phyloP scores from a whole-genome alignment of 345 rosid genomes.

The Rhodamnia rubescens region DNA sequence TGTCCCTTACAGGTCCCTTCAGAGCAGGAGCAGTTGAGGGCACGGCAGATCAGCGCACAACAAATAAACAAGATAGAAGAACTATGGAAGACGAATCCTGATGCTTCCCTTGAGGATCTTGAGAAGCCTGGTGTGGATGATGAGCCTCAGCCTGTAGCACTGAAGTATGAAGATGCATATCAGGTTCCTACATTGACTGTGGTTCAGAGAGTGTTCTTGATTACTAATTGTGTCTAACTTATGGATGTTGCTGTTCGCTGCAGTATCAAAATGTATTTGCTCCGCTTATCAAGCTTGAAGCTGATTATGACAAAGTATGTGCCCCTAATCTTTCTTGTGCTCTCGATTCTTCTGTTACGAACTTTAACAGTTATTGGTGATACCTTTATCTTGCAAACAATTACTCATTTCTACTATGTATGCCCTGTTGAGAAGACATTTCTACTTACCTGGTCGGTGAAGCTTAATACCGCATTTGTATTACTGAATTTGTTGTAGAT shows the following conservation, averaged over 20 bases:
- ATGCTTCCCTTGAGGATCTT: conserved; percentile 97
- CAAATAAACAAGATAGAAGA: conserved; percentile 99
- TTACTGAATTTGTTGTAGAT: conserved; percentile 33
- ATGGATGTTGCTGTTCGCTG: conserved; percentile 14
- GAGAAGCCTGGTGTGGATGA: conserved; percentile 99
- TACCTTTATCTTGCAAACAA: background rate
- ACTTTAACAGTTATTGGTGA: background rate
- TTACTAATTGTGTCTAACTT: background rate
- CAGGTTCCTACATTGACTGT: conserved; percentile 39
- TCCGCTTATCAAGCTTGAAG: conserved; percentile 97
- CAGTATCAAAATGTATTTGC: conserved; percentile 99
- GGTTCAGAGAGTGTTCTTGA: background rate
- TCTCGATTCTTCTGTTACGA: background rate
- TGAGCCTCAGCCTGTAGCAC: conserved; percentile 93
- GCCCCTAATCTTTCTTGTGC: background rate
- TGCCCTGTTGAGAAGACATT: background rate
- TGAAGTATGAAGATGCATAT: conserved; percentile 98
- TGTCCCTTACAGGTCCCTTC: conserved; percentile 68
- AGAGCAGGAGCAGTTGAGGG: conserved; percentile 98
- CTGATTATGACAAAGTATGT: conserved; percentile 93
- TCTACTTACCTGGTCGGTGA: background rate
- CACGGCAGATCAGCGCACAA: conserved; percentile 97
- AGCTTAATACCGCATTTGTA: background rate
- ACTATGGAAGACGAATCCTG: conserved; percentile 97
- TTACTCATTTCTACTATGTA: background rate